phyloP scores from a whole-genome alignment of 1,139 yeast species.

The Blastobotrys arbuscula region DNA sequence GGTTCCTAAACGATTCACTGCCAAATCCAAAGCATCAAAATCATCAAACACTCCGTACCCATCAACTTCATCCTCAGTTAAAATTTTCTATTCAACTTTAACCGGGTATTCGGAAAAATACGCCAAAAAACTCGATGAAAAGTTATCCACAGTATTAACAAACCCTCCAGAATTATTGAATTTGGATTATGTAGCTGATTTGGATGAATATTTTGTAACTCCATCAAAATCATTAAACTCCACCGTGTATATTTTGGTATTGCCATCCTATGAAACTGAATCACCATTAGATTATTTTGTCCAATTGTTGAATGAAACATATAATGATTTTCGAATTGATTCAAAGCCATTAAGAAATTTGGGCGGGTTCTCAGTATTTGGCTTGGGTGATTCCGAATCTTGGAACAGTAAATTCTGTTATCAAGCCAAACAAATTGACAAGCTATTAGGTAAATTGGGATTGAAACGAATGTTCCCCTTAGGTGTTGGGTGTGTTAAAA shows the following conservation, averaged over 20 bases:
- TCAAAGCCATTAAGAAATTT: conserved; percentile 62
- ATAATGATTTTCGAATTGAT: conserved; percentile 79
- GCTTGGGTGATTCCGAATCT: conserved; percentile 81
- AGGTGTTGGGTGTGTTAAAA: conserved; percentile 81
- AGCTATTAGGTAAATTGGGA: conserved; percentile 74
- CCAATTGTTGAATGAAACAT: conserved; percentile 73
- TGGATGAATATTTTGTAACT: conserved; percentile 73
- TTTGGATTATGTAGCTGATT: conserved; percentile 76
- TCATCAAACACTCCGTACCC: conserved; percentile 23
- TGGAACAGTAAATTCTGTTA: conserved; percentile 84
- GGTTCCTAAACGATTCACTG: conserved; percentile 25
- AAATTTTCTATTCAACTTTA: conserved; percentile 74
- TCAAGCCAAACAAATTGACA: conserved; percentile 73
- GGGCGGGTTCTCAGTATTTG: conserved; percentile 78
- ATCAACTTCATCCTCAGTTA: conserved; percentile 34
- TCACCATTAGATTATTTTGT: conserved; percentile 86
- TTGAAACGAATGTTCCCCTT: conserved; percentile 78
- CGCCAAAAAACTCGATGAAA: conserved; percentile 45
- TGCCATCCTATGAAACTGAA: conserved; percentile 91
- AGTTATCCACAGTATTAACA: conserved; percentile 37
- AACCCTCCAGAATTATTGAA: conserved; percentile 54
- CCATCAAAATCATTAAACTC: conserved; percentile 37
- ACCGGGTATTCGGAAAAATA: conserved; percentile 76
- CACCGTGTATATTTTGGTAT: conserved; percentile 56
- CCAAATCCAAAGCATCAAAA: conserved; percentile 15